Conservation (phyloP, 2,329 filamentous ascomycete species). For the Paraconiothyrium sp. region DNA sequence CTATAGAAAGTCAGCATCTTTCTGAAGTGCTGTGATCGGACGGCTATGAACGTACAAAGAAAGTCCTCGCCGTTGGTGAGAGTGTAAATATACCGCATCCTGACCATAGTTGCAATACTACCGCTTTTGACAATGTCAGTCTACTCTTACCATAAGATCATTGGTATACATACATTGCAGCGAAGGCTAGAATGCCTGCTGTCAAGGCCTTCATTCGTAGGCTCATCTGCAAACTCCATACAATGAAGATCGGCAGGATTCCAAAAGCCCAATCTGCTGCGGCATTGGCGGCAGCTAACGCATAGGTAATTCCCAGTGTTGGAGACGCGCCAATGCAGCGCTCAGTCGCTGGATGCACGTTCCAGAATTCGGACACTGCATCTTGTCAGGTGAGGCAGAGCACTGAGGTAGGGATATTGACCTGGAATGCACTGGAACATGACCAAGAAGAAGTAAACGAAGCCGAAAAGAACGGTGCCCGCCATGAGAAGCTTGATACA, state of each 20-base stretch:
- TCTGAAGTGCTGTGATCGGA: neutral
- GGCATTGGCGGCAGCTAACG: conserved; percentile 40
- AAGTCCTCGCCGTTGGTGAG: conserved; percentile 54
- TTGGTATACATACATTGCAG: conserved; percentile 34
- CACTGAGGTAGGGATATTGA: neutral
- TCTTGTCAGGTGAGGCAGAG: conserved; percentile 12
- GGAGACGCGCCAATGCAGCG: conserved; percentile 56
- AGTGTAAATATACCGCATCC: conserved; percentile 55
- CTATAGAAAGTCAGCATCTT: conserved; percentile 20
- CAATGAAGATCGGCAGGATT: conserved; percentile 57
- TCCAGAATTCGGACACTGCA: conserved; percentile 61
- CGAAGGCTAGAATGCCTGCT: conserved; percentile 63
- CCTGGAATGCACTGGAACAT: conserved; percentile 63
- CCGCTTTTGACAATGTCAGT: conserved; percentile 48
- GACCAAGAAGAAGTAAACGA: conserved; percentile 61
- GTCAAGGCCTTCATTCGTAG: conserved; percentile 62
- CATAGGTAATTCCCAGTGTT: conserved; percentile 62
- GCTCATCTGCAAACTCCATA: conserved; percentile 66
- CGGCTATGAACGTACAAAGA: conserved; percentile 38
- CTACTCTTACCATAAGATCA: neutral
- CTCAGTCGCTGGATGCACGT: conserved; percentile 48
- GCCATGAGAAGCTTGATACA: conserved; percentile 59
- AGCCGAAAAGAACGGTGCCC: conserved; percentile 56
- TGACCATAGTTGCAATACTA: conserved; percentile 61
- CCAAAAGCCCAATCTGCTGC: conserved; percentile 47